phyloP scores from a whole-genome alignment of 2,329 filamentous ascomycete genomes.

The Alternaria solani region DNA sequence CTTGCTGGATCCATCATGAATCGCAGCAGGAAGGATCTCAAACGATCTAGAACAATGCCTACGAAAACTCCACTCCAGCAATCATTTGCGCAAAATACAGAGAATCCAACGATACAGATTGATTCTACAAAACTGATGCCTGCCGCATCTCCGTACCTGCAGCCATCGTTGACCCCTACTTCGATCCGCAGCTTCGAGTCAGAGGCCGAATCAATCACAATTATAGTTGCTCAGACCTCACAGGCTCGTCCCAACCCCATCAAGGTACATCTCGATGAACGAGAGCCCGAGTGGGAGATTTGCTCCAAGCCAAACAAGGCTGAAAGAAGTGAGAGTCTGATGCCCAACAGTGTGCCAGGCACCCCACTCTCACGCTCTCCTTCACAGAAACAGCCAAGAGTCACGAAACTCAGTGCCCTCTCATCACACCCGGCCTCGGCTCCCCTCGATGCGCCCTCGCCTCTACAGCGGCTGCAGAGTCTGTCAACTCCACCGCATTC shows the following conservation, averaged over 20 bases:
- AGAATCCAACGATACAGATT: slow-evolving; percentile 11
- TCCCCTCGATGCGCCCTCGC: slow-evolving; percentile 32
- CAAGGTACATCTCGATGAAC: slow-evolving; percentile 33
- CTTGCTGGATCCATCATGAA: slow-evolving; percentile 24
- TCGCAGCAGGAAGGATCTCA: slow-evolving; percentile 31
- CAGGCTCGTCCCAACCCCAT: slow-evolving; percentile 23
- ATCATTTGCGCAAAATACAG: slow-evolving; percentile 25
- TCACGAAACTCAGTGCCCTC: slow-evolving; percentile 40
- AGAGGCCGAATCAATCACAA: slow-evolving; percentile 39
- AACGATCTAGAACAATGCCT: slow-evolving; percentile 42
- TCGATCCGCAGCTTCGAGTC: slow-evolving; percentile 43
- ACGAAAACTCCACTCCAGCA: slow-evolving; percentile 39
- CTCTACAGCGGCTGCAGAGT: slow-evolving; percentile 29
- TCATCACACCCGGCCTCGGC: slow-evolving; percentile 41
- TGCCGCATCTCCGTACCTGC: slow-evolving; percentile 21
- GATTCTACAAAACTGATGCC: slow-evolving; percentile 16
- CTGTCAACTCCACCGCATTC: slow-evolving; percentile 30
- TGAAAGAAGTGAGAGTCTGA: slow-evolving; percentile 16
- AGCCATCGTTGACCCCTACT: slow-evolving; percentile 34
- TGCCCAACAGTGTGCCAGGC: background rate
- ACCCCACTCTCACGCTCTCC: slow-evolving; percentile 21
- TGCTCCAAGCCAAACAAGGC: slow-evolving; percentile 28
- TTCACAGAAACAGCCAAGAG: slow-evolving; percentile 30
- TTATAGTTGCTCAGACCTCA: slow-evolving; percentile 31
- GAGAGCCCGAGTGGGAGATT: slow-evolving; percentile 46